Evolutionary conservation across 257 asterid species (phyloP), one percentile per base, ranked within the genome.

Genomic region (Solanum phureja): DNA sequence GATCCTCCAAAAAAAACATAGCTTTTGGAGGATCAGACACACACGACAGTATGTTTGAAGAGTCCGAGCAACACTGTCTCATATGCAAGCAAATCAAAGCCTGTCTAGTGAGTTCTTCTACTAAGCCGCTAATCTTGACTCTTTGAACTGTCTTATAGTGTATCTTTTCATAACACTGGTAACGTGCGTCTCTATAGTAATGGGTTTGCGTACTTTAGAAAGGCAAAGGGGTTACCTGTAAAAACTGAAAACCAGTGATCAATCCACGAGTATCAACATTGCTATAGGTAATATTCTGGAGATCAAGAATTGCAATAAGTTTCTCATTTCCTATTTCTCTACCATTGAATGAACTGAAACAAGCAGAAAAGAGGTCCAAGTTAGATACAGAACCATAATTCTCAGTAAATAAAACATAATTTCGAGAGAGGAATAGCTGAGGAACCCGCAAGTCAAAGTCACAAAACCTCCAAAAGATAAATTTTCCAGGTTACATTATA

Each of bases 241-340:
- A n/a, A n/a, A n/a, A n/a, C n/a, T n/a, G 96, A 87, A 95, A 95
- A 31, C 97, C 96, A 31, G 95, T 91, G 91, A 94, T 95, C 73
- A 94, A 44, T 34, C 89, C 98, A 31, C 98, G 98, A 83, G 92
- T 87, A 73, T 95, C 98, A 12, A 93, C n/a, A 86, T 95, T 95
- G 87, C 90, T 95, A 92, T 90, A 93, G 46, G 94, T 87, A 68
- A 94, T 69, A 29, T 90, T 83, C 81, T 95, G 87, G 89, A 95
- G 92, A 93, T 95, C 98, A 76, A 95, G 88, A 91, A 96, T 34
- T 14, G 79, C 94, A 72, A 90, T 86, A 87, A 95, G 24, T 90
- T 93, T 93, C 33, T 95, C 99, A 3, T 94, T 91, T 64, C 99
- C 99, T 11, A 87, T 84, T 90, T 95, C 98, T 84, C 88, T 87